Evolutionary conservation across 176 grass and related monocot species (phyloP), one percentile per base, ranked within the genome.

Genomic region (Oryza officinalis): DNA sequence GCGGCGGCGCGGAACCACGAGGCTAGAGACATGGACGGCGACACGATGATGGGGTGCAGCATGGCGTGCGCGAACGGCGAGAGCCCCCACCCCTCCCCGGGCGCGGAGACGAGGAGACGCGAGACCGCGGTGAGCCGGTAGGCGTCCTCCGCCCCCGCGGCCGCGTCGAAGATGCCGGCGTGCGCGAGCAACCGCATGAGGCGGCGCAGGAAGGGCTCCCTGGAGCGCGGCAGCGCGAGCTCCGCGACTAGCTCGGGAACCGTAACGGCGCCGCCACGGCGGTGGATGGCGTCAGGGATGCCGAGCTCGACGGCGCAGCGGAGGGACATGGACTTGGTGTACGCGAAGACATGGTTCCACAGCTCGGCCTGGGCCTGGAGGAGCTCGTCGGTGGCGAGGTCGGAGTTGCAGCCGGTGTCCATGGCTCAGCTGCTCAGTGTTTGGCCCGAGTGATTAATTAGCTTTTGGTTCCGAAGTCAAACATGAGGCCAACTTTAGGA

Each of bases 321-420:
- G 64, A 93, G 91, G 78, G 80, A 72, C 89, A 91, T 96, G 84
- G 89, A 96, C 40, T 85, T 89, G 78, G 80, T 77, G 86, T 87
- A 93, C 30, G 83, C 74, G 28, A 96, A 91, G 13, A 89, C 57
- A 20, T 90, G 83, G 84, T 82, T 91, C 91, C 91, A 91, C 37
- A 91, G 61, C 73, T 91, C 60, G 32, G 80, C 86, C 54, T 96
- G 91, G 3, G 67, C 88, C 27, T 69, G 63, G 50, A 91, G 76
- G 46, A 83, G 86, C 54, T 85, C 77, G 65, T 64, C 31, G 64
- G 69, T 44, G 50, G 70, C 4, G 8, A 89, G 70, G 76, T 28
- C 65, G 5, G 30, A 18, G 49, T 67, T 37, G 0, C 27, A 8
- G 59, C 9, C 17, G 41, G 49, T 12, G 38, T 81, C 87, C 87